These are phyloP conservation scores for Fraxinus latifolia DNA, from an alignment of 305 asterid genomes.

Conservation along the genomic window DNA sequence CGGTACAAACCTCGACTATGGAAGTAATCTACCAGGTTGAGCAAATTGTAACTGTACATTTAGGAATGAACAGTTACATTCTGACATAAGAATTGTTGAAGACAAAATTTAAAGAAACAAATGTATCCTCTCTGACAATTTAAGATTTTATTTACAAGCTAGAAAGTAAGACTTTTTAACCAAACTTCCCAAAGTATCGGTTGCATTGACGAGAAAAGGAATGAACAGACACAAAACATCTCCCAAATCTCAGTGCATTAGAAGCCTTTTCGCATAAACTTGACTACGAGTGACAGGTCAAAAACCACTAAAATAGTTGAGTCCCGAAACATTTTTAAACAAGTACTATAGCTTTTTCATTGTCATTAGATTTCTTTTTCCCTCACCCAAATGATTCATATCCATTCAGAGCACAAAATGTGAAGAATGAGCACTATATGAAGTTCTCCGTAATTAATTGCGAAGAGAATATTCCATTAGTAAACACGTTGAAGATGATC, in stretches of 20 bases:
- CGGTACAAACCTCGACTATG: slow-evolving; percentile 84
- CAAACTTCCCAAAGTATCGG: not conserved
- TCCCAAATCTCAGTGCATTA: not conserved
- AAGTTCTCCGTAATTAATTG: not conserved
- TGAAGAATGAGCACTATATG: not conserved
- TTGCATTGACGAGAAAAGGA: not conserved
- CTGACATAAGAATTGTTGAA: not conserved
- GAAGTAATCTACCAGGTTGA: slow-evolving; percentile 69
- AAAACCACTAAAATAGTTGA: not conserved
- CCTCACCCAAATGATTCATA: not conserved
- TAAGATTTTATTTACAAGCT: not conserved
- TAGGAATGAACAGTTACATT: slow-evolving; percentile 1
- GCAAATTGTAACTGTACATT: slow-evolving; percentile 72
- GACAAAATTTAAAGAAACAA: not conserved
- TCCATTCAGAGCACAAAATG: not conserved
- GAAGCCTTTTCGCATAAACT: not conserved
- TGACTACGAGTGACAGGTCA: not conserved
- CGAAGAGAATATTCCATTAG: not conserved
- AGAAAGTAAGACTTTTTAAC: not conserved
- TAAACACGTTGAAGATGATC: slow-evolving; percentile 21
- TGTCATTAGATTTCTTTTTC: not conserved
- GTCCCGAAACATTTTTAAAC: not conserved
- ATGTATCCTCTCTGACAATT: not conserved
- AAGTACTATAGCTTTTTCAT: not conserved
- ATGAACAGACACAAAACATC: not conserved